These are phyloP conservation scores for Schoenoplectus tabernaemontani DNA, from an alignment of 202 grass and related monocot species.

Conservation along the genomic window DNA sequence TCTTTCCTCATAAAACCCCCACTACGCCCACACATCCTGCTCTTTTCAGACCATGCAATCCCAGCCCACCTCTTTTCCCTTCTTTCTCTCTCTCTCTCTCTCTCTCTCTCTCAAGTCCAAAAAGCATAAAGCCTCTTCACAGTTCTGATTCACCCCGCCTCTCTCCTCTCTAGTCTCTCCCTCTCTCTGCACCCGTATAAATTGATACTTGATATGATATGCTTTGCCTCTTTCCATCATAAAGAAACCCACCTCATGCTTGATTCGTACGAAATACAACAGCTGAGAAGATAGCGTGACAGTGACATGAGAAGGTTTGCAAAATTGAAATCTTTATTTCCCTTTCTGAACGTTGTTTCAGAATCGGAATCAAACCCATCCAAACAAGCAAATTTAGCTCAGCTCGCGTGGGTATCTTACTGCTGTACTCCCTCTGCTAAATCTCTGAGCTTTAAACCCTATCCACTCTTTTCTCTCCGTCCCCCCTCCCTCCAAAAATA, in stretches of 20 bases:
- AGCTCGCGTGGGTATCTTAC: slow-evolving; percentile 30
- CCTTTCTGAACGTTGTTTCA: not conserved
- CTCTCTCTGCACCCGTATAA: no score
- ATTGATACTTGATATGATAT: not conserved
- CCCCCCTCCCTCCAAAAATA: not conserved
- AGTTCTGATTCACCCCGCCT: not conserved
- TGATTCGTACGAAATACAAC: slow-evolving; percentile 1
- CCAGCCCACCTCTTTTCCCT: slow-evolving; percentile 10
- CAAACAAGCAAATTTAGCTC: not conserved
- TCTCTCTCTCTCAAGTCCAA: not conserved
- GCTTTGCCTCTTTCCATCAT: slow-evolving; percentile 17
- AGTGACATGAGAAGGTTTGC: not conserved
- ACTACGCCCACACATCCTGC: not conserved
- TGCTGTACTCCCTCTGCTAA: slow-evolving; percentile 23
- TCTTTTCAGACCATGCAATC: slow-evolving; percentile 34
- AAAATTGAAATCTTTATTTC: not conserved
- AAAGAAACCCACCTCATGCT: slow-evolving; percentile 7
- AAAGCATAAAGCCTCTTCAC: slow-evolving; percentile 5
- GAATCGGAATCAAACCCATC: not conserved
- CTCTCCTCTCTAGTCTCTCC: not conserved
- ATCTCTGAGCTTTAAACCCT: slow-evolving; percentile 16
- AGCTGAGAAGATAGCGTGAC: not conserved
- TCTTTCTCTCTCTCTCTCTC: no score
- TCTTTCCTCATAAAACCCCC: slow-evolving; percentile 18
- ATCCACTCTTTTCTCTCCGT: not conserved